These are phyloP conservation scores for Globisporangium nodosum DNA, from an alignment of 352 stramenopile genomes.

Conservation along the genomic window DNA sequence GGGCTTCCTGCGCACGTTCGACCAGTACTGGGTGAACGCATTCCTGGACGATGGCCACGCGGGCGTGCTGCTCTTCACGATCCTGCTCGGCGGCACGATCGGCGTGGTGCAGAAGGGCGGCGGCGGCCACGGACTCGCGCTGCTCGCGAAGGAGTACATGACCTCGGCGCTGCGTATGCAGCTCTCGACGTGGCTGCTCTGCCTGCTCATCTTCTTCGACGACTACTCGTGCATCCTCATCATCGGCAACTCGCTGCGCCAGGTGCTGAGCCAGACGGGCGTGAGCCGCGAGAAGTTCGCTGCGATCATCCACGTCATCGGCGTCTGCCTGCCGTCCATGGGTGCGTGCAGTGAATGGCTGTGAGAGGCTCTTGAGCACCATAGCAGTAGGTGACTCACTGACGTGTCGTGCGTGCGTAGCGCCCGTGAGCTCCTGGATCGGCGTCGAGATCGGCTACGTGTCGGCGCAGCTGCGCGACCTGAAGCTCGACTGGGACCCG, in stretches of 20 bases:
- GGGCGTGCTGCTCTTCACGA: slow-evolving; percentile 85
- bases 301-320: slow-evolving; percentile 85
- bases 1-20: slow-evolving; percentile 79
- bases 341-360: slow-evolving; percentile 24
- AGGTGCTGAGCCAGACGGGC: slow-evolving; percentile 74
- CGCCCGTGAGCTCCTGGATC: slow-evolving; percentile 87
- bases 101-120: slow-evolving; percentile 87
- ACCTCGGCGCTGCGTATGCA: slow-evolving; percentile 79
- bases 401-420: slow-evolving; percentile 12
- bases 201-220: slow-evolving; percentile 89
- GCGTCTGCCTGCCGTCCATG: slow-evolving; percentile 85
- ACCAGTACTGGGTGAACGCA: slow-evolving; percentile 84
- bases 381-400: background rate
- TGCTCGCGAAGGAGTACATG: slow-evolving; percentile 78
- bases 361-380: background rate
- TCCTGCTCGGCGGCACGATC: slow-evolving; percentile 85
- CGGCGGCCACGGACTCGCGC: slow-evolving; percentile 76
- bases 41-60: slow-evolving; percentile 82
- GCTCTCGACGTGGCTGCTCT: slow-evolving; percentile 78
- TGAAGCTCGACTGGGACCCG: slow-evolving; percentile 83
- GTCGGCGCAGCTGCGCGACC: slow-evolving; percentile 60
- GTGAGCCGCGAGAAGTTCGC: slow-evolving; percentile 88
- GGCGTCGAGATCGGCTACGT: slow-evolving; percentile 88
- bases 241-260: slow-evolving; percentile 81
- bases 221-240: slow-evolving; percentile 91